Evolutionary conservation across 495 filamentous ascomycete genomes (phyloP).

Genomic region (Neurospora sp.): DNA sequence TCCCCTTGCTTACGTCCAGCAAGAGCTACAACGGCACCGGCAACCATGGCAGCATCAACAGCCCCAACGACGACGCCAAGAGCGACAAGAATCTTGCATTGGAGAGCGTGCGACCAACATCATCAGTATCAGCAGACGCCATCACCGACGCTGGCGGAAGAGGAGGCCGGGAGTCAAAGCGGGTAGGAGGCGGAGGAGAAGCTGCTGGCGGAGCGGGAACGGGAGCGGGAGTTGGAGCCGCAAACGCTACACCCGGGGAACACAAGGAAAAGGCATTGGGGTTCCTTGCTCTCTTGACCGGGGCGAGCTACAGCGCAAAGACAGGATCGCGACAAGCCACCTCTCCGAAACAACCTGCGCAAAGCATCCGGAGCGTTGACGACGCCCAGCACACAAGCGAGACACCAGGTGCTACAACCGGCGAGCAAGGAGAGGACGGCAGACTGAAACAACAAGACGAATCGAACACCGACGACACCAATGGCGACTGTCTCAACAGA

Average conservation of each 20-base stretch:
- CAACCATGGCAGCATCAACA: slow-evolving; percentile 6
- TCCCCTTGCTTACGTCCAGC: slow-evolving; percentile 23
- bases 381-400: neutral
- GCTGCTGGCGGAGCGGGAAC: neutral
- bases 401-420: neutral
- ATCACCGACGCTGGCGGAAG: neutral
- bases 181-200: neutral
- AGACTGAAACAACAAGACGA: neutral
- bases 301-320: neutral
- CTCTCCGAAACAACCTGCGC: neutral
- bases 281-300: neutral
- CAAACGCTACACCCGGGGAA: neutral
- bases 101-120: neutral
- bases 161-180: neutral
- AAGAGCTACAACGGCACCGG: slow-evolving; percentile 17
- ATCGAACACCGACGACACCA: neutral
- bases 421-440: neutral
- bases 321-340: slow-evolving; percentile 3
- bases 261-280: neutral
- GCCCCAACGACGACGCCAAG: slow-evolving; percentile 6
- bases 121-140: neutral
- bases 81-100: slow-evolving; percentile 11
- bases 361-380: neutral
- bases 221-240: neutral
- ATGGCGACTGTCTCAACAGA: neutral